These are phyloP conservation scores for Phytophthora megakarya DNA, from an alignment of 352 stramenopile species.

Conservation along the genomic window DNA sequence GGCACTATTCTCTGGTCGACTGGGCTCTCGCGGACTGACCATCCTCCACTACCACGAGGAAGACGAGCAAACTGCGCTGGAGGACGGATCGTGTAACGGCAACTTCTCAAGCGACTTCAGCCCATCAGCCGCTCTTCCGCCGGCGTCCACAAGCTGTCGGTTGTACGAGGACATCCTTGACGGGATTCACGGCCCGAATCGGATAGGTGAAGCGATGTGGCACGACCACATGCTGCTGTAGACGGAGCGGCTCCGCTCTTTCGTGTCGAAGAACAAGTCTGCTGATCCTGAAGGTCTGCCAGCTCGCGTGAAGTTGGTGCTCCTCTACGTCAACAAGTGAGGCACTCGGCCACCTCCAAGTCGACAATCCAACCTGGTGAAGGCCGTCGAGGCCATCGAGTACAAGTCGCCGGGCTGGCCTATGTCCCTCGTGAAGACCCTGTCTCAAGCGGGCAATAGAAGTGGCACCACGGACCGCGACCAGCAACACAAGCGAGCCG, in stretches of 20 bases:
- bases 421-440: slow-evolving; percentile 6
- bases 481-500: neutral
- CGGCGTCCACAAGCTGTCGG: neutral
- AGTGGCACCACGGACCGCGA: slow-evolving; percentile 1
- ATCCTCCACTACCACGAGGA: slow-evolving; percentile 20
- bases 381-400: slow-evolving; percentile 14
- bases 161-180: slow-evolving; percentile 25
- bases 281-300: neutral
- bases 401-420: slow-evolving; percentile 14
- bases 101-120: slow-evolving; percentile 28
- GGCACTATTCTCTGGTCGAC: slow-evolving; percentile 13
- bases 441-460: slow-evolving; percentile 10
- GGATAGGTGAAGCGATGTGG: slow-evolving; percentile 7
- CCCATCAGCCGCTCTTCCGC: neutral
- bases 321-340: slow-evolving; percentile 7
- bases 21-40: slow-evolving; percentile 12
- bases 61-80: neutral
- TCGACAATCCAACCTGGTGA: neutral
- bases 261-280: slow-evolving; percentile 26
- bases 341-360: neutral
- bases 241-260: neutral
- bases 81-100: neutral
- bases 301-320: neutral
- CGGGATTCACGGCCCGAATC: slow-evolving; percentile 1
- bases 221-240: slow-evolving; percentile 18